Percentiles rank a stretch among this genome's conserved stretches.
These are phyloP conservation scores for Verbascum thapsus DNA, from an alignment of 257 asterid genomes.

Conservation along the genomic window DNA sequence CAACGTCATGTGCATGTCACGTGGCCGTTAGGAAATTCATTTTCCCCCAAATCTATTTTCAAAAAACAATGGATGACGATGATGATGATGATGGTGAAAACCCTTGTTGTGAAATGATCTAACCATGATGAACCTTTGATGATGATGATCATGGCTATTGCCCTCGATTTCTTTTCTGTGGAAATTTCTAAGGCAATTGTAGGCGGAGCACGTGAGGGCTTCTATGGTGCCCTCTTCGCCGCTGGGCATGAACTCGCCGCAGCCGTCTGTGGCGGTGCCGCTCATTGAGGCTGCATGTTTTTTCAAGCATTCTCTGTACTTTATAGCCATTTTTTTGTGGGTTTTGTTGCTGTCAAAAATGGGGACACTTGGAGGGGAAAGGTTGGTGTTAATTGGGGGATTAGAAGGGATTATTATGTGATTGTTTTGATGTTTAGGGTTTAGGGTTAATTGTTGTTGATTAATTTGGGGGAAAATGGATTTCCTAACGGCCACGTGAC, in stretches of 20 bases:
- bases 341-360: constrained; percentile 35
- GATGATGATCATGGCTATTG: too few species aligned
- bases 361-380: constrained; percentile 34
- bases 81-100: constrained; percentile 19
- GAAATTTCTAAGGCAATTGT: constrained; percentile 86
- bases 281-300: constrained; percentile 97
- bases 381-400: constrained; percentile 5
- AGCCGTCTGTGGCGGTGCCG: constrained; percentile 85
- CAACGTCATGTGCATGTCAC: too few species aligned
- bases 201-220: constrained; percentile 87
- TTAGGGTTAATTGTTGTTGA: too few species aligned
- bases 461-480: too few species aligned
- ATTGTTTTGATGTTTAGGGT: background rate
- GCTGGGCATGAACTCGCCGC: constrained; percentile 95
- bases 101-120: constrained; percentile 10
- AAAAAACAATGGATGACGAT: too few species aligned
- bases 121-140: too few species aligned
- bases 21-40: too few species aligned
- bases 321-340: constrained; percentile 45
- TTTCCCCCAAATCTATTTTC: too few species aligned
- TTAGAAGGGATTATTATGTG: constrained; percentile 35
- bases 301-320: constrained; percentile 79
- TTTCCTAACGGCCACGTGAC: too few species aligned
- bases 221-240: constrained; percentile 80
- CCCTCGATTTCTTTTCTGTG: constrained; percentile 82